Base-by-base conservation (phyloP, 2,329 filamentous ascomycete species). In the Aspergillus alliaceus region DNA sequence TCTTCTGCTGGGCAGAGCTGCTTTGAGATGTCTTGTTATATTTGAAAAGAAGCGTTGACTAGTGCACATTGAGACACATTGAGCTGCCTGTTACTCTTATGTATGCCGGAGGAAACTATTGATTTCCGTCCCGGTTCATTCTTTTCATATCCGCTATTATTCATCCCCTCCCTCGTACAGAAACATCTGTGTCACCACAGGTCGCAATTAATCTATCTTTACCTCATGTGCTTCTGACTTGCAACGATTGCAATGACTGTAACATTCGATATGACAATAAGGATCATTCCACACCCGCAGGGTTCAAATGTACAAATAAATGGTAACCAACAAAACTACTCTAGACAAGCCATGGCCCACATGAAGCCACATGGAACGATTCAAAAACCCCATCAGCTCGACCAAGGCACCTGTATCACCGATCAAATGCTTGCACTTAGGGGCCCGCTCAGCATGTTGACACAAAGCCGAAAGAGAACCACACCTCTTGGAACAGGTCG, bases 1-100 rank as follows among this genome's bases (percentile, higher is more conserved):
- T 52, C 34, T 51, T 64, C 63, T 65, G 63, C 63, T 40, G 61
- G 63, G 51, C 63, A 62, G 63, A 64, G 58, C 39, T 25, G n/a
- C 18, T 20, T 35, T 15, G 22, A 39, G 22, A 11, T 53, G 22
- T 15, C n/a, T 24, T 20, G 20, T n/a, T 47, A 24, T 24, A 5
- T 32, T 39, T 39, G 15, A 12, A 51, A 40, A 34, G 54, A 44
- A 47, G 48, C 40, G 48, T 35, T 14, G 27, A 9, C n/a, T 7
- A 32, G 44, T 48, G 27, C 32, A 48, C 18, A 48, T n/a, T n/a
- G n/a, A n/a, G n/a, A n/a, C n/a, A n/a, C n/a, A 29, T 20, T 29
- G 18, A 32, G 18, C 27, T 48, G 44, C 18, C 11, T 48, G 44
- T 48, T 32, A 20, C 44, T 51, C 6, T 52, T 39, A 52, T 44